Evolutionary conservation across 1,284 basidiomycete genomes (phyloP).

Genomic region (Salmacisia buchloeana): DNA sequence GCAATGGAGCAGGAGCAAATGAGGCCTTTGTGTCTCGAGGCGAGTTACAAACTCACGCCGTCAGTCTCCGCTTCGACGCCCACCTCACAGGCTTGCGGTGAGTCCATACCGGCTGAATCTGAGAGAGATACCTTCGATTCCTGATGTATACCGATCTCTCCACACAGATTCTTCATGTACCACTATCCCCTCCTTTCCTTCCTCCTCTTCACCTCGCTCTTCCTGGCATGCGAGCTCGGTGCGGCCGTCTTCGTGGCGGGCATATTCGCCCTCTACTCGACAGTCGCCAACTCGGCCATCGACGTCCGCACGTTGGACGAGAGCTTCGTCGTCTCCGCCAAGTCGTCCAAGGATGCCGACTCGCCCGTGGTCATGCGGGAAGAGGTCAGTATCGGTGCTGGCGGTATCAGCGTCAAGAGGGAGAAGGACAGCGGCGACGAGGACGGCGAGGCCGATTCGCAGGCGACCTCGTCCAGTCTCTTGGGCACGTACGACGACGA

Average conservation of each 20-base stretch:
- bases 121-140: not conserved
- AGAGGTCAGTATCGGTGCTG: not conserved
- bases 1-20: conserved; percentile 18
- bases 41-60: conserved; percentile 39
- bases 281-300: conserved; percentile 20
- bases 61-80: conserved; percentile 43
- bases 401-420: conserved; percentile 6
- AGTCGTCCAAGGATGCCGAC: conserved; percentile 21
- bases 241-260: conserved; percentile 42
- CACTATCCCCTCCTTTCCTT: conserved; percentile 41
- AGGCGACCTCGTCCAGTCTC: not conserved
- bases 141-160: not conserved
- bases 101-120: conserved; percentile 7
- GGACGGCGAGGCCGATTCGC: conserved; percentile 1
- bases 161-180: conserved; percentile 41
- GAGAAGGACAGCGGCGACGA: conserved; percentile 7
- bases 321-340: not conserved
- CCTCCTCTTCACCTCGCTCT: conserved; percentile 37
- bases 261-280: conserved; percentile 30
- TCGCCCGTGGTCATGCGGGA: not conserved
- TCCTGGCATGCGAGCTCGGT: conserved; percentile 40
- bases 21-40: conserved; percentile 33
- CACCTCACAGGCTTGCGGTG: conserved; percentile 37
- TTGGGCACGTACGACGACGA: not conserved
- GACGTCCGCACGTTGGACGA: not conserved